Evolutionary conservation across 441 rosid species (phyloP), one percentile per base, ranked within the genome.

Genomic region (Raphanus hybrid): DNA sequence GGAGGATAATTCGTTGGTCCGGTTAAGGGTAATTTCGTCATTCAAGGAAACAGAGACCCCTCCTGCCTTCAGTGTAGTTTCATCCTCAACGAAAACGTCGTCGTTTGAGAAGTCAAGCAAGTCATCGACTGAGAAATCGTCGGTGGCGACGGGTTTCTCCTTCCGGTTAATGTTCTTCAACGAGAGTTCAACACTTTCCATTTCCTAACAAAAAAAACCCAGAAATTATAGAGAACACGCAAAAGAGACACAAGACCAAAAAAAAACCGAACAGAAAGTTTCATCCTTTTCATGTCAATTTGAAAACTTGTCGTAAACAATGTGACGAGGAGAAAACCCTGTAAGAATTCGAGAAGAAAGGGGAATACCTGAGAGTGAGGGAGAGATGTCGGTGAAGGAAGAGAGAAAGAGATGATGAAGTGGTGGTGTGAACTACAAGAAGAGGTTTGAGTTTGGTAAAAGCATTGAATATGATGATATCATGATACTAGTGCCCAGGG

Each of bases 61-160:
- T 35, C n/a, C 64, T 57, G 41, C 1, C 27, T 71, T 60, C 20
- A 27, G 20, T n/a, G 43, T 66, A 64, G 39, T 12, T 11, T 78
- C 81, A 1, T 78, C 81, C 35, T 67, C 81, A 12, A 61, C 64
- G 29, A 64, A 64, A 70, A 69, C 76, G 76, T 70, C 82, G 32
- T 27, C 79, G 76, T 75, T 66, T 11, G 82, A 65, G 23, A 80
- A 70, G 76, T 80, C 73, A 18, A 75, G 65, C 52, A 75, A 65
- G 54, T 80, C 82, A 70, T 80, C 82, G 3, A 75, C 76, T 16
- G 76, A 65, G 79, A 75, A 80, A 50, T 50, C 76, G 3, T 80
- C 79, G 64, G 23, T 58, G 48, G 16, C 63, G 64, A 71, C 62
- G 55, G 58, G 3, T 37, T 18, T 78, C n/a, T 77, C 76, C 2